Percentiles rank a stretch among this genome's conserved stretches.
Conservation (phyloP, 805 yeast species). For the Monosporozyma servazzii region DNA sequence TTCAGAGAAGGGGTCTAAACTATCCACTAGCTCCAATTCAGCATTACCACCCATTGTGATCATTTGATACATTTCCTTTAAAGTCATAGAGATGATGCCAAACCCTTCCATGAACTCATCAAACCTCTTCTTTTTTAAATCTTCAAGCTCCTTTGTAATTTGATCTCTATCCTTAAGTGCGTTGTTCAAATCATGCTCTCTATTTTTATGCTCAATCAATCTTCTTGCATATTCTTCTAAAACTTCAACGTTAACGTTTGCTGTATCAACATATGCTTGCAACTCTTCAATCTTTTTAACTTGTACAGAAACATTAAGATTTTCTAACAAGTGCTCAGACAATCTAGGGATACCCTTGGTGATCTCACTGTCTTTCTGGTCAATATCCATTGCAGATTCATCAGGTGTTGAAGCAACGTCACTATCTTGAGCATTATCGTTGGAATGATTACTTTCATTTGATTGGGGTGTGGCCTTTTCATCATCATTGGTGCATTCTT, state of each 20-base stretch:
- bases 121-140: constrained; percentile 59
- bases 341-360: constrained; percentile 33
- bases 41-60: constrained; percentile 99
- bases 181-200: constrained; percentile 57
- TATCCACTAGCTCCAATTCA: constrained; percentile 88
- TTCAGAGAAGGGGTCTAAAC: constrained; percentile 95
- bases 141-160: constrained; percentile 52
- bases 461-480: background rate
- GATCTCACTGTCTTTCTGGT: constrained; percentile 19
- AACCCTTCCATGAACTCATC: constrained; percentile 94
- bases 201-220: constrained; percentile 49
- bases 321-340: constrained; percentile 42
- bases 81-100: constrained; percentile 69
- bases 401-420: background rate
- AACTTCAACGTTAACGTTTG: constrained; percentile 62
- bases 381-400: constrained; percentile 20
- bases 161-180: constrained; percentile 62
- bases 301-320: constrained; percentile 40
- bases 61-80: constrained; percentile 96
- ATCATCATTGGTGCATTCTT: background rate
- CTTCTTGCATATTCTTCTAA: constrained; percentile 69
- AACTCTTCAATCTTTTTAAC: constrained; percentile 45
- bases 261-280: constrained; percentile 45
- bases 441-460: background rate
- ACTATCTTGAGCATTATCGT: constrained; percentile 2